Conservation (phyloP, 176 grass and related monocot genomes). For the Avena insularis region DNA sequence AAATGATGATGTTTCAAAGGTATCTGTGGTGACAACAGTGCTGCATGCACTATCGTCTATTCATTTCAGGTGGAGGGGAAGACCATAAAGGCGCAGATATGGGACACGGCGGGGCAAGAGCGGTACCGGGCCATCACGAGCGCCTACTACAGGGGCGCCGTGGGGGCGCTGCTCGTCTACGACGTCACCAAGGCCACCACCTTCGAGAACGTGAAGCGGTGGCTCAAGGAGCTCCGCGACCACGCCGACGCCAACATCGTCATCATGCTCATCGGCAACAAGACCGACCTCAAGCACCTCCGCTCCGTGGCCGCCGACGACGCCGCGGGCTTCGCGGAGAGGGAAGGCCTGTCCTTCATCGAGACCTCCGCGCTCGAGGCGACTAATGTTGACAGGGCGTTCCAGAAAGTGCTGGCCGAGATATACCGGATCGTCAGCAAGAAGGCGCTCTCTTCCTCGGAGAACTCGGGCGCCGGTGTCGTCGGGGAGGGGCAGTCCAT, state of each 20-base stretch:
- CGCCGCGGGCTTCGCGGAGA: constrained; percentile 56
- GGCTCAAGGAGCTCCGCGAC: constrained; percentile 80
- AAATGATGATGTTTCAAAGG: not conserved
- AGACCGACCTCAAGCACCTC: constrained; percentile 71
- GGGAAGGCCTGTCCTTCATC: constrained; percentile 63
- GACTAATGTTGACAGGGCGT: constrained; percentile 73
- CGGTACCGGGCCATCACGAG: constrained; percentile 82
- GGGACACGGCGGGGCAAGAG: constrained; percentile 82
- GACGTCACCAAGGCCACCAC: constrained; percentile 73
- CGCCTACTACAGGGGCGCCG: constrained; percentile 80
- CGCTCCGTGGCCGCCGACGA: constrained; percentile 58
- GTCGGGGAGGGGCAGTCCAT: constrained; percentile 60
- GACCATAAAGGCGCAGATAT: constrained; percentile 74
- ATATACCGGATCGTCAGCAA: constrained; percentile 63
- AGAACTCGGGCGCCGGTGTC: not conserved
- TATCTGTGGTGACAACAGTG: not conserved
- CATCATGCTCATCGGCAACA: constrained; percentile 82
- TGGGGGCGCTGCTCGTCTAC: constrained; percentile 76
- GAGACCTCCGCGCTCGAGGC: constrained; percentile 90
- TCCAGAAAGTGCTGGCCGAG: constrained; percentile 62
- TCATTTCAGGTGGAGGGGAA: constrained; percentile 72
- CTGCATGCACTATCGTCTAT: not conserved
- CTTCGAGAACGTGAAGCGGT: constrained; percentile 67
- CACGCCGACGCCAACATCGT: constrained; percentile 68
- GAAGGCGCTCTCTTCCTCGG: constrained; percentile 41